These are phyloP conservation scores for Neurospora sp. DNA, from an alignment of 495 filamentous ascomycete species.

Conservation along the genomic window DNA sequence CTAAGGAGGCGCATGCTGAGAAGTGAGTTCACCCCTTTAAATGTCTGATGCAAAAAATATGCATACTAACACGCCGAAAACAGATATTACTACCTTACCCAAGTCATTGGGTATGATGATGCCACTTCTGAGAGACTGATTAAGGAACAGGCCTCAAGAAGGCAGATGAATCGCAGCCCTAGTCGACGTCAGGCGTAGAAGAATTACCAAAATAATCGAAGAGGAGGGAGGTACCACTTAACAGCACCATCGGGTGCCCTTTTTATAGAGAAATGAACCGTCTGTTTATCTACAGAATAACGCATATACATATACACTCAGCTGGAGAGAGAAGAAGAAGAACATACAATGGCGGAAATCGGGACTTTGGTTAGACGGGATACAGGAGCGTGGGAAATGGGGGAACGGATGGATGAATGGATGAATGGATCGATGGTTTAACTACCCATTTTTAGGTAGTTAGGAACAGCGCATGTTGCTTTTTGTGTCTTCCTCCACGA, in stretches of 20 bases:
- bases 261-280: neutral
- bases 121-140: slow-evolving; percentile 28
- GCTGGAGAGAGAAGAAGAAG: neutral
- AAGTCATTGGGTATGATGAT: slow-evolving; percentile 35
- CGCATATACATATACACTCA: neutral
- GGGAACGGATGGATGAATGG: neutral
- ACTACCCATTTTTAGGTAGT: neutral
- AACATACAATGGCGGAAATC: neutral
- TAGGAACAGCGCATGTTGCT: neutral
- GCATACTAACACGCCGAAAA: slow-evolving; percentile 7
- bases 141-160: slow-evolving; percentile 23
- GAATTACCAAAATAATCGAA: neutral
- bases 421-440: neutral
- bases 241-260: neutral
- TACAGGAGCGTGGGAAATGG: neutral
- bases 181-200: slow-evolving; percentile 11
- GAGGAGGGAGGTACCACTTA: neutral
- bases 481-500: neutral
- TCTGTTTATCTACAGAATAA: neutral
- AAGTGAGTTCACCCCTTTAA: slow-evolving; percentile 23
- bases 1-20: slow-evolving; percentile 48
- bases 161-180: slow-evolving; percentile 17
- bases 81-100: slow-evolving; percentile 35
- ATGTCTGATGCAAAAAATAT: neutral
- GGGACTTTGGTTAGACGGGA: neutral